Conservation (phyloP, 2,329 filamentous ascomycete species). For the Epichloe amarillans region DNA sequence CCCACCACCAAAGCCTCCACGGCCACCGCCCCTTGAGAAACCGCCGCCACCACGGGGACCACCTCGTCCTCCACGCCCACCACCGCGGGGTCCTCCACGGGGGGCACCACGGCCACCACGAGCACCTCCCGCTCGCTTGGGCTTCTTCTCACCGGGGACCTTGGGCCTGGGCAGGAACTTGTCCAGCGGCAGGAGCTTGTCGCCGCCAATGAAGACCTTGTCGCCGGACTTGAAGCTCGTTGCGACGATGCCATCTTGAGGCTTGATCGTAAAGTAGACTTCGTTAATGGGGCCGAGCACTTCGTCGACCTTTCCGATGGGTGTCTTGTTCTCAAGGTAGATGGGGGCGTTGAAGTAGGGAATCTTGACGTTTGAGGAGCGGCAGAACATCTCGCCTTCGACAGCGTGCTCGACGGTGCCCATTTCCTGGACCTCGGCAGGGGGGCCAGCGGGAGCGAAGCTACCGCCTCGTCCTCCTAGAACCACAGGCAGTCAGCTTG, state of each 20-base stretch:
- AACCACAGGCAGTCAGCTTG: no score
- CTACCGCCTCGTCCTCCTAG: slow-evolving; percentile 11
- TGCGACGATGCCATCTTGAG: slow-evolving; percentile 89
- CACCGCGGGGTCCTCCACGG: slow-evolving; percentile 13
- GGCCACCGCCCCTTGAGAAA: slow-evolving; percentile 19
- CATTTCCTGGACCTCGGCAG: slow-evolving; percentile 48
- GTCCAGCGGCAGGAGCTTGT: slow-evolving; percentile 90
- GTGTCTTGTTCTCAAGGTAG: slow-evolving; percentile 97
- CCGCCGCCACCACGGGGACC: slow-evolving; percentile 17
- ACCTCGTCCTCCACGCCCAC: slow-evolving; percentile 9
- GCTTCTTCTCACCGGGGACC: slow-evolving; percentile 48
- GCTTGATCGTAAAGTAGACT: slow-evolving; percentile 97
- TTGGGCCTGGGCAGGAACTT: slow-evolving; percentile 96
- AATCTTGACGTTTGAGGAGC: slow-evolving; percentile 87
- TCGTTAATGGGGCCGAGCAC: slow-evolving; percentile 95
- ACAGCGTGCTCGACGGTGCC: slow-evolving; percentile 86
- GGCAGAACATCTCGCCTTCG: slow-evolving; percentile 97
- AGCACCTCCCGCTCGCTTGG: slow-evolving; percentile 46
- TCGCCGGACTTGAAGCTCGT: slow-evolving; percentile 90
- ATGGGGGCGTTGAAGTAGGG: slow-evolving; percentile 99
- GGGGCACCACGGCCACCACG: slow-evolving; percentile 11
- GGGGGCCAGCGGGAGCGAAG: slow-evolving; percentile 9
- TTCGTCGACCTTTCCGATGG: slow-evolving; percentile 95
- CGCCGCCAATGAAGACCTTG: slow-evolving; percentile 90
- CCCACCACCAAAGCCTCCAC: slow-evolving; percentile 15